Base-by-base conservation (phyloP, 2,329 filamentous ascomycete species). In the Aspergillus sp. region DNA sequence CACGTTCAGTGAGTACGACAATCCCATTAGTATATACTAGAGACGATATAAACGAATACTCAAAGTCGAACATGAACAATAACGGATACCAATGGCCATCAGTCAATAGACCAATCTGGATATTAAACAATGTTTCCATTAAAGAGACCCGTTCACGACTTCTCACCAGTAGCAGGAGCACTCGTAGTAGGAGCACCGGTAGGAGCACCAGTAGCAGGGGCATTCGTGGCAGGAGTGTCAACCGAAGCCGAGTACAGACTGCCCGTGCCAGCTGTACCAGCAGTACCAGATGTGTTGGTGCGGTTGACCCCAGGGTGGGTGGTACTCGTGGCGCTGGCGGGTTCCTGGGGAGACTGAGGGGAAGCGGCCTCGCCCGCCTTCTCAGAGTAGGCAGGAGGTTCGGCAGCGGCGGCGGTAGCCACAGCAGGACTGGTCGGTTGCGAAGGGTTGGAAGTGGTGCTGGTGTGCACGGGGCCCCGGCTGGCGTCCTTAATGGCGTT, bases 401-500 rank as follows among this genome's bases (percentile, higher is more conserved):
- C 53, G 24, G 35, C 17, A 9, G 38, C 40, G 33, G 30, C 49
- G 1, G 19, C 49, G 1, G 19, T 43, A 2, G 49, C 30, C 16
- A 46, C 54, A 3, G 56, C 47, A 9, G 60, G 60, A 45, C 52
- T 57, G 9, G 53, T 30, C 10, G 56, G 48, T 10, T 52, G 51
- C 30, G 51, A 43, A 11, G 51, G 48, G 3, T 60, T 42, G 14
- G 54, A 44, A 13, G 52, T 50, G 7, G 54, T 44, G 11, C 55
- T 54, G 33, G 54, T 46, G 2, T 51, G 42, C 11, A 48, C 42
- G 16, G 60, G 54, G 19, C 47, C 47, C 13, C 61, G 60, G 35
- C 61, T 63, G 22, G 61, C 60, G 4, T 70, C 66, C 59, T 68
- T 71, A 64, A 96, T 87, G 58, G 90, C 77, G 32, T 87, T 82